Conservation (phyloP, 176 grass and related monocot genomes). For the Avena sativa region DNA sequence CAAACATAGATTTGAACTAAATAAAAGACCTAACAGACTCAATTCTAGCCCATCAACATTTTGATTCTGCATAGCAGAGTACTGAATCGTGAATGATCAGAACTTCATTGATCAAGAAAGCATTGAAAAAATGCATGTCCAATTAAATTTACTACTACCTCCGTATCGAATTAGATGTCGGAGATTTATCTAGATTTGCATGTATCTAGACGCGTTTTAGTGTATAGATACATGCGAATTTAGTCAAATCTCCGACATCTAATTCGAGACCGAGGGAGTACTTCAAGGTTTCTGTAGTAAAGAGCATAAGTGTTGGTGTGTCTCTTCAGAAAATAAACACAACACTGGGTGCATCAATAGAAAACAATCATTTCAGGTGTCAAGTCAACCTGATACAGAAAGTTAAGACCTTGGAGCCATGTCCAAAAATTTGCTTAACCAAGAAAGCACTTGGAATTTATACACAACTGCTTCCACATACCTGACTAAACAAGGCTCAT, state of each 20-base stretch:
- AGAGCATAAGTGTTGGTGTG: not conserved
- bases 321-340: constrained; percentile 19
- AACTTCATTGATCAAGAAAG: constrained; percentile 16
- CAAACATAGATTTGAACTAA: not conserved
- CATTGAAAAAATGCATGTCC: constrained; percentile 7
- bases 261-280: no score
- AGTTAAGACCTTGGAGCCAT: not conserved
- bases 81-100: not conserved
- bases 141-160: not conserved
- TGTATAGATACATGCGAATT: no score
- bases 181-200: no score
- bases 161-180: no score
- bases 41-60: not conserved
- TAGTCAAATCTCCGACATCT: no score
- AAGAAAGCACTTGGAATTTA: not conserved
- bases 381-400: not conserved
- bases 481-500: constrained; percentile 93
- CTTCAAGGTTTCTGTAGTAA: not conserved
- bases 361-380: constrained; percentile 5
- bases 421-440: not conserved
- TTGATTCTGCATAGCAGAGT: not conserved
- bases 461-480: constrained; percentile 41
- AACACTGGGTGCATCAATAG: not conserved
- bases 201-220: no score
- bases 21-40: not conserved